A percentile compares a stretch with the other conserved stretches of the same genome.
Conservation (phyloP, 305 asterid species). For the Coffea humblotiana region DNA sequence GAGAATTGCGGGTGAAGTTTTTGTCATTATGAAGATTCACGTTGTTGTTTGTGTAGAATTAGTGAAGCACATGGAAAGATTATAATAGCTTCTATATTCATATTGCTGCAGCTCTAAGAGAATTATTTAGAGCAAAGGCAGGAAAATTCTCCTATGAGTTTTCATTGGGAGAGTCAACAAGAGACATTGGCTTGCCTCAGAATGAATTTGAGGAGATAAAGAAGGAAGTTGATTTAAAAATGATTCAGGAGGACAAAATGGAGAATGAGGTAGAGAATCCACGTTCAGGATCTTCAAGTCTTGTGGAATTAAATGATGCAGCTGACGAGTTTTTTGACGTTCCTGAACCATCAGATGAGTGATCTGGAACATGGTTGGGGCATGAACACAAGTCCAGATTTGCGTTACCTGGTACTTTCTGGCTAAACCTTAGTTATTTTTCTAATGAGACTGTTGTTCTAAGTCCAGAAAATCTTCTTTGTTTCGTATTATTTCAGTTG, state of each 20-base stretch:
- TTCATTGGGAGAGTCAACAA: constrained; percentile 41
- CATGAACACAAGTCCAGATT: constrained; percentile 40
- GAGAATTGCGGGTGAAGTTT: constrained; percentile 61
- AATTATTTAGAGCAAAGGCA: constrained; percentile 57
- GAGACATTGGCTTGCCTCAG: constrained; percentile 41
- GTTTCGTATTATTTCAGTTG: background rate
- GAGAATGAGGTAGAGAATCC: constrained; percentile 27
- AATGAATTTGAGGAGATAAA: constrained; percentile 45
- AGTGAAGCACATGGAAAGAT: background rate
- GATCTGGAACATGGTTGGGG: constrained; percentile 54
- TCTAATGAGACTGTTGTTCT: background rate
- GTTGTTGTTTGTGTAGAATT: background rate
- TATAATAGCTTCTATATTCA: constrained; percentile 1
- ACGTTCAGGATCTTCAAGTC: constrained; percentile 48
- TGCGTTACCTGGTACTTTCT: constrained; percentile 44
- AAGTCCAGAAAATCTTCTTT: background rate
- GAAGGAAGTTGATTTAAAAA: constrained; percentile 32
- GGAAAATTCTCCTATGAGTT: constrained; percentile 44
- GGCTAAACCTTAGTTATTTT: constrained; percentile 5
- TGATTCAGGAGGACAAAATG: constrained; percentile 24
- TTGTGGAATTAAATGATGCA: constrained; percentile 59
- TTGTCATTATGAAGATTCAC: background rate
- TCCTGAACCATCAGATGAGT: constrained; percentile 64
- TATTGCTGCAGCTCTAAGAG: constrained; percentile 65
- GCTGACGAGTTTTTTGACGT: constrained; percentile 85